Base-by-base conservation (phyloP, 441 rosid species). In the Gossypium schwendimanii region DNA sequence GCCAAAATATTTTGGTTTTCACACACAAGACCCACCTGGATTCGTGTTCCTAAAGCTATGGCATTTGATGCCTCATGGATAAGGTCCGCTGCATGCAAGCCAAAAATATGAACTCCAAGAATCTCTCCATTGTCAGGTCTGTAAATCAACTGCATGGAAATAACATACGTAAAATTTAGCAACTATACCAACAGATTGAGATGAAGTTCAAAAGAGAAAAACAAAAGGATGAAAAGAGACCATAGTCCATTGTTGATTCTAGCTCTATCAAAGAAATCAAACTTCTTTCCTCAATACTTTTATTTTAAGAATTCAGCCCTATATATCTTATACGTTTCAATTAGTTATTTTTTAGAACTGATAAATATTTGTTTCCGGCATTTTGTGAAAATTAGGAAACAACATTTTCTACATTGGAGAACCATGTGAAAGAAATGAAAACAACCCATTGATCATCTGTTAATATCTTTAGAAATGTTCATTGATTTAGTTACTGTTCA, bases 21-120 rank as follows among this genome's bases (percentile, higher is more conserved):
- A 69, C 41, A 15, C 44, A 36, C 44, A 73, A 49, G 10, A 7
- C 82, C 17, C 54, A 87, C 98, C 81, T 92, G 93, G 81, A 94
- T 87, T n/a, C 88, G 79, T 31, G 98, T 89, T 63, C 96, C 96
- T 73, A 94, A 66, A 45, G 97, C 97, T 63, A 94, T 89, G 6
- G 99, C 99, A 78, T 94, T 94, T 44, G 99, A 94, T 60, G 98
- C 99, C 90, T 94, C 99, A 60, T 94, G 99, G 82, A 94, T 94
- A 76, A 92, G 98, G 81, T 94, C 99, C 60, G 99, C 98, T 20
- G 99, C 98, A 49, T 94, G 99, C 80, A 94, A 75, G 55, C 99
- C 98, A 75, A 95, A 88, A 45, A 95, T 95, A 78, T 93, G 99
- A 75, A 94, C 98, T 63, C 99, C 99, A 59, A 94, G 89, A 63